phyloP scores from a whole-genome alignment of 768 basidiomycete genomes.

The Russula brevipes region DNA sequence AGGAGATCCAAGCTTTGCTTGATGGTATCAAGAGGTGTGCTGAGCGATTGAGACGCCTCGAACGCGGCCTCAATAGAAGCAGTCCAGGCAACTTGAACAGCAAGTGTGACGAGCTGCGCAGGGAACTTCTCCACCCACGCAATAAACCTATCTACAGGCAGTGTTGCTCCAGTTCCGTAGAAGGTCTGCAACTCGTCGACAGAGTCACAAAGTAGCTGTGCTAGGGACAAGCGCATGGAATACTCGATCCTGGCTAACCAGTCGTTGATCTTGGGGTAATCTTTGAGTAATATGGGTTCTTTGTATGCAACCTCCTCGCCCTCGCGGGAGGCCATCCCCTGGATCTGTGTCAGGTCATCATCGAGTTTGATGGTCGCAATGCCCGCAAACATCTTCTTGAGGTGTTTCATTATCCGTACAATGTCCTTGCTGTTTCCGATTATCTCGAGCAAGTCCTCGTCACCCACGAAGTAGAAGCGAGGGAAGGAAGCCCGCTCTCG shows the following conservation, averaged over 20 bases:
- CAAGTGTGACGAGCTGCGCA: conserved; percentile 93
- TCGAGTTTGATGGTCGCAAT: conserved; percentile 86
- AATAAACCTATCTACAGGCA: conserved; percentile 69
- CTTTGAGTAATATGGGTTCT: conserved; percentile 79
- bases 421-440: conserved; percentile 99
- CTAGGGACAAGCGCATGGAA: conserved; percentile 89
- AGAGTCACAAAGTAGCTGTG: conserved; percentile 71
- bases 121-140: conserved; percentile 92
- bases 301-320: conserved; percentile 90
- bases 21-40: conserved; percentile 66
- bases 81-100: conserved; percentile 94
- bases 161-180: conserved; percentile 58
- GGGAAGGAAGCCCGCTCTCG: conserved; percentile 97
- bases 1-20: conserved; percentile 84
- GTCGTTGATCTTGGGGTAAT: conserved; percentile 97
- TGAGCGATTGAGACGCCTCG: conserved; percentile 49
- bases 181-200: conserved; percentile 76
- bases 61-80: conserved; percentile 69
- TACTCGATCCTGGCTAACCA: conserved; percentile 91
- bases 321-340: conserved; percentile 92
- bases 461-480: conserved; percentile 99
- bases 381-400: conserved; percentile 99
- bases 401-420: conserved; percentile 94
- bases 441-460: conserved; percentile 97
- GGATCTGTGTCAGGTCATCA: conserved; percentile 81